Evolutionary conservation across 805 yeast species (phyloP), one percentile per base, ranked within the genome.

Genomic region (Candida ficus): DNA sequence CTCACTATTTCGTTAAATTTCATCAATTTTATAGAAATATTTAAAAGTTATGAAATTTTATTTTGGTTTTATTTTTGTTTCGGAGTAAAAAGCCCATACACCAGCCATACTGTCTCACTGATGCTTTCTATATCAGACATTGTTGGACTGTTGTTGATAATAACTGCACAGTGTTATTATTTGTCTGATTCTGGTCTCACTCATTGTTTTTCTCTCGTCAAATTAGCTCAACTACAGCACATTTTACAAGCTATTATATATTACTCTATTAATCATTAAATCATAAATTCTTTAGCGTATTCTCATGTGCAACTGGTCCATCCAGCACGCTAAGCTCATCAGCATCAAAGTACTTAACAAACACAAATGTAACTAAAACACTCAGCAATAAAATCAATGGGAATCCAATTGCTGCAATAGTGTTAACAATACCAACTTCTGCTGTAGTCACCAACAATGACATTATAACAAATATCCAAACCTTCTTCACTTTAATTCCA

Each of bases 351-450:
- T 83, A 56, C 38, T 55, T 59, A 0, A 84, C 85, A 64, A 95
- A 79, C 7, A 72, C 71, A 16, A 83, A 77, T 11, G 88, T 76
- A 1, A 78, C 64, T 18, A 83, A 71, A 43, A 86, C 90, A 39
- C 80, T 72, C 3, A 70, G 43, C 54, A 91, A 61, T 37, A 91
- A 63, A 0, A 93, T 86, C 3, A 88, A 83, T 0, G 99, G 98
- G 56, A 93, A 91, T 3, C 95, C 98, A 25, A 91, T 87, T 0
- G 98, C 97, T 0, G 93, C 98, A 44, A 71, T 78, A 0, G 96
- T 87, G 56, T 81, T 76, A 0, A 95, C 84, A 25, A 91, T 88
- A 0, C 80, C 93, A 48, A 88, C 83, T 57, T 95, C 98, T 0
- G 78, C 83, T 2, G 74, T 83, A 38, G 82, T 82, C 1, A 93